Base-by-base conservation (phyloP, 2,329 filamentous ascomycete species). In the Didymella pinodella region DNA sequence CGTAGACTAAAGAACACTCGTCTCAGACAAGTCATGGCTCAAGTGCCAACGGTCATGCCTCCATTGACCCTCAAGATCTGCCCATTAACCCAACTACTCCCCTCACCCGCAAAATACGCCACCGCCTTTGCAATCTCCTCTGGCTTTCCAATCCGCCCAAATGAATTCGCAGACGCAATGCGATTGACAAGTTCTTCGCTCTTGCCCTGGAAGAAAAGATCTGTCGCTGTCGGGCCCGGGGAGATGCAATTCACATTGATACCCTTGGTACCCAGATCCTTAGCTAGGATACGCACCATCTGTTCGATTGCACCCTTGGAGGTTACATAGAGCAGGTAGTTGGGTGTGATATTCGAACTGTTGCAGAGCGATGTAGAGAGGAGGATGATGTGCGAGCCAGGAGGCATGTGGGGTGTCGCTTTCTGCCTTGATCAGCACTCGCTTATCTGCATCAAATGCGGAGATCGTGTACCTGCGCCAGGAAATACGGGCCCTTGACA, bases 261-360 rank as follows among this genome's bases (percentile, higher is more conserved):
- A 2, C 81, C 81, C 64, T 80, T 82, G 10, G 74, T 64, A 1
- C 79, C 84, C 22, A 87, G 79, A 51, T 86, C 85, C 71, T 86
- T 87, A 44, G 82, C 79, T 59, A 87, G 71, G 2, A 82, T 74
- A 11, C 84, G 80, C 0, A 81, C 81, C 76, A 88, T 82, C 70
- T 87, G 84, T 70, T 88, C 85, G 40, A 88, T 80, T 8, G 85
- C 84, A 47, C 84, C 86, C 67, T 88, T 88, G 43, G 82, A 85
- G 0, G 81, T 76, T 10, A 78, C 78, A 69, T 88, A 88, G 38
- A 72, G 66, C 2, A 72, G 66, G 44, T 72, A 71, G 40, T 57
- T 65, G 8, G 68, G 68, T 8, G 63, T 65, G n/a, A 73, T 57
- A 2, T 22, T 44, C 0, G 63, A 64, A 20, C 45, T 12, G 29